Evolutionary conservation across 208 protist species (phyloP).

Genomic region (Trypanosoma theileri): DNA sequence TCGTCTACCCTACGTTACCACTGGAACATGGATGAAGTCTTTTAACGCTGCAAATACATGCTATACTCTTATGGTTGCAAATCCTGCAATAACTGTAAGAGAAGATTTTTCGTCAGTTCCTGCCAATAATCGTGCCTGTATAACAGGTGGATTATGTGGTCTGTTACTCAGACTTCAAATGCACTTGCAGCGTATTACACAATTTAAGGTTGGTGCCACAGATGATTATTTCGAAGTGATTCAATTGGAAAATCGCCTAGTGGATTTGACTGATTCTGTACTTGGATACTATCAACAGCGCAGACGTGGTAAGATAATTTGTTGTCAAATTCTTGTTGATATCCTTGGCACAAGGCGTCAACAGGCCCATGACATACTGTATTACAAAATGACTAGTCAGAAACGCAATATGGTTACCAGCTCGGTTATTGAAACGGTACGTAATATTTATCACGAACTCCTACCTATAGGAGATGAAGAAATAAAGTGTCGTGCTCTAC

Average conservation of each 20-base stretch:
- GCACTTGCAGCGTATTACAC: conserved; percentile 54
- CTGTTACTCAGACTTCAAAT: conserved; percentile 50
- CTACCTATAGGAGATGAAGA: conserved; percentile 36
- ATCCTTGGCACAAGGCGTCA: conserved; percentile 69
- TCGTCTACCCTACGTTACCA: conserved; percentile 43
- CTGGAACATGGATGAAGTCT: conserved; percentile 51
- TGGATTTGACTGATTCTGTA: conserved; percentile 51
- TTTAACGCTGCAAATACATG: conserved; percentile 36
- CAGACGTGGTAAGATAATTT: conserved; percentile 37
- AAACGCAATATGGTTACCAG: conserved; percentile 41
- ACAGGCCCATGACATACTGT: conserved; percentile 72
- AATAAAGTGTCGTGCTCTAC: conserved; percentile 37
- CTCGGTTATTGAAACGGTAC: conserved; percentile 63
- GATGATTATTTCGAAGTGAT: conserved; percentile 59
- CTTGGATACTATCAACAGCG: conserved; percentile 63
- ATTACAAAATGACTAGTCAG: conserved; percentile 26
- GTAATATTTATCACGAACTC: conserved; percentile 48
- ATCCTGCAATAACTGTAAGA: conserved; percentile 40
- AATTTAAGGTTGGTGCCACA: conserved; percentile 43
- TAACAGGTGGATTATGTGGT: conserved; percentile 52
- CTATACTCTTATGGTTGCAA: conserved; percentile 40
- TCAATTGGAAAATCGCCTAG: conserved; percentile 68
- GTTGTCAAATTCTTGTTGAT: conserved; percentile 59
- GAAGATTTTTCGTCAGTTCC: conserved; percentile 39
- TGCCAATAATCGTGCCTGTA: conserved; percentile 33